Conservation (phyloP, 2,329 filamentous ascomycete genomes). For the Talaromyces sp. region DNA sequence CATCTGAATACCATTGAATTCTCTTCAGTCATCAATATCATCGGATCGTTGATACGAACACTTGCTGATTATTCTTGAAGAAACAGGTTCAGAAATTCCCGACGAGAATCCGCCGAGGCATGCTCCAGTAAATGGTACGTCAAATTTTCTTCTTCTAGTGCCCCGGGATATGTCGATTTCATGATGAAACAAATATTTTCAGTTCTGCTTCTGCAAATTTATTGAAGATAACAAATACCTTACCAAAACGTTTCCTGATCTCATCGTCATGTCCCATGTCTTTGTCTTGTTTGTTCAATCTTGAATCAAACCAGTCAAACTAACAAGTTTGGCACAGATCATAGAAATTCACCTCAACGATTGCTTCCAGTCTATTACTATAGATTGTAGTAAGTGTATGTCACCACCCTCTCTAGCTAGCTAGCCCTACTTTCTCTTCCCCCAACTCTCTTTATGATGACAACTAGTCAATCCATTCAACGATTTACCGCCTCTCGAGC, state of each 20-base stretch:
- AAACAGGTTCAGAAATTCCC: background rate
- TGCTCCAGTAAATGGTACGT: conserved; percentile 7
- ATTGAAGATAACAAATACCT: conserved; percentile 58
- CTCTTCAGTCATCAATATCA: background rate
- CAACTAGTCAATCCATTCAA: conserved; percentile 63
- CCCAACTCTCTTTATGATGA: conserved; percentile 48
- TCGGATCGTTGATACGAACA: background rate
- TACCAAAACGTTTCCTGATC: conserved; percentile 54
- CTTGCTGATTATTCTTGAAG: conserved; percentile 1
- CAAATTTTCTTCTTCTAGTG: background rate
- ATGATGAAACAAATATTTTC: conserved; percentile 53
- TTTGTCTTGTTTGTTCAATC: conserved; percentile 1
- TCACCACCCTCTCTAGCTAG: conserved; percentile 7
- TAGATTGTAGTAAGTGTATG: conserved; percentile 12
- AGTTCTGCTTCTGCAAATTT: conserved; percentile 62
- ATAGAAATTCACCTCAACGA: background rate
- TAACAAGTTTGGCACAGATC: conserved; percentile 6
- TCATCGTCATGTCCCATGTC: conserved; percentile 8
- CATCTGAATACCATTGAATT: conserved; percentile 46
- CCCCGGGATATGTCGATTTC: conserved; percentile 17
- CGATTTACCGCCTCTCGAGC: conserved; percentile 45
- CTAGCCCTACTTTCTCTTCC: background rate
- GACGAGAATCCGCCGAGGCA: background rate
- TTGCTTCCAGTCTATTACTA: background rate
- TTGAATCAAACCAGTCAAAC: background rate